phyloP scores from a whole-genome alignment of 2,329 filamentous ascomycete species.

The Diaporthe sp. region DNA sequence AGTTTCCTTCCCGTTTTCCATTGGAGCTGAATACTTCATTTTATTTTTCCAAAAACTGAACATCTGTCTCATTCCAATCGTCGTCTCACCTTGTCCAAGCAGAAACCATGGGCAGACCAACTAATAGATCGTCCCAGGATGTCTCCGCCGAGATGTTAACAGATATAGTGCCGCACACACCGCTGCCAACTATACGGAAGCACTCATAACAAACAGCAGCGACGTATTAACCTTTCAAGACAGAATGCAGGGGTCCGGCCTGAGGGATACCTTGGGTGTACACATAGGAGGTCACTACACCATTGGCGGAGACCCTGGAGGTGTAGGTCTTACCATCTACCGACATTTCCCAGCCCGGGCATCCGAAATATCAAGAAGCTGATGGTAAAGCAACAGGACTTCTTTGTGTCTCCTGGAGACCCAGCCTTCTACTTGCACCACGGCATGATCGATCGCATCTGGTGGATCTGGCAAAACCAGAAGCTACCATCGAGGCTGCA shows the following conservation, averaged over 20 bases:
- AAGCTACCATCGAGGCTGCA: constrained; percentile 4
- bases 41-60: too few relatives aligned
- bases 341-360: too few relatives aligned
- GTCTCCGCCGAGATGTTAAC: constrained; percentile 32
- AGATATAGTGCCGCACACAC: constrained; percentile 26
- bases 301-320: constrained; percentile 15
- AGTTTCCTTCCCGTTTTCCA: not conserved
- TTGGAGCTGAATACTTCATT: too few relatives aligned
- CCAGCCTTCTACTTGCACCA: constrained; percentile 54
- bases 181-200: constrained; percentile 25
- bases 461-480: constrained; percentile 54
- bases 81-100: too few relatives aligned
- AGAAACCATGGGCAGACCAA: not conserved
- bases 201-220: constrained; percentile 15
- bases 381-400: constrained; percentile 44
- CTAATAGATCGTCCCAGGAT: not conserved
- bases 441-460: constrained; percentile 50
- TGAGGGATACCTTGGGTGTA: not conserved
- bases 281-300: constrained; percentile 25
- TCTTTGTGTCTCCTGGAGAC: constrained; percentile 51
- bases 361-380: not conserved
- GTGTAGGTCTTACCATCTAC: not conserved
- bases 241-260: constrained; percentile 2
- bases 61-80: not conserved
- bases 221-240: constrained; percentile 18